Base-by-base conservation (phyloP, 1,284 basidiomycete genomes). In the Volvariella volvacea region DNA sequence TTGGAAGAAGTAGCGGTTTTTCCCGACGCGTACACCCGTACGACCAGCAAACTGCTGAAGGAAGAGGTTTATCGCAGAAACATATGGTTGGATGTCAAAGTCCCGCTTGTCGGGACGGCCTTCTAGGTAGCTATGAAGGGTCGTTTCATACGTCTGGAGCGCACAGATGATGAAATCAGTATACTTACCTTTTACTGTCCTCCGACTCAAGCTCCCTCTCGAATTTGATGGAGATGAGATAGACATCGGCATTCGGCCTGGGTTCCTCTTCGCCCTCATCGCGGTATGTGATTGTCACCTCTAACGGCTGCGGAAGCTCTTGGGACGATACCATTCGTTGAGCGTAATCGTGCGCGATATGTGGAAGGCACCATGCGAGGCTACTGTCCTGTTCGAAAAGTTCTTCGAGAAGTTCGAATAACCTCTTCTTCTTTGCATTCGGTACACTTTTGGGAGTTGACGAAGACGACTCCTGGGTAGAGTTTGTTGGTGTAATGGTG, bases 61-160 rank as follows among this genome's bases (percentile, higher is more conserved):
- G 3, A 86, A 65, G 17, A 88, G 67, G 50, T 88, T 86, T 39
- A 85, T 60, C 2, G 83, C 82, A 0, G 78, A 76, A 0, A 80
- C 57, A 7, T 80, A 51, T 0, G 82, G 83, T 9, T 67, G 59
- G 0, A 71, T 60, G 39, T 86, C 74, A 20, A 72, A 71, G 15
- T 66, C 54, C 2, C 66, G 62, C 33, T 59, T 63, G 0, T 64
- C 48, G 1, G 63, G 52, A 14, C 70, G 52, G 3, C 77, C 85
- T 1, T 66, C 59, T 50, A 75, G 64, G 53, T 76, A 76, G 6
- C 84, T n/a, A n/a, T 88, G 25, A 6, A 28, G 25, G 12, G 25
- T 28, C 25, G 12, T 28, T 28, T 12, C 6, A 28, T 28, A 6
- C 6, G 25, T 28, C 12, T 28, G 6, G 25, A 28, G n/a, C n/a